Evolutionary conservation across 495 filamentous ascomycete genomes (phyloP), one percentile per base, ranked within the genome.

Genomic region (Lophiostoma macrostomum): DNA sequence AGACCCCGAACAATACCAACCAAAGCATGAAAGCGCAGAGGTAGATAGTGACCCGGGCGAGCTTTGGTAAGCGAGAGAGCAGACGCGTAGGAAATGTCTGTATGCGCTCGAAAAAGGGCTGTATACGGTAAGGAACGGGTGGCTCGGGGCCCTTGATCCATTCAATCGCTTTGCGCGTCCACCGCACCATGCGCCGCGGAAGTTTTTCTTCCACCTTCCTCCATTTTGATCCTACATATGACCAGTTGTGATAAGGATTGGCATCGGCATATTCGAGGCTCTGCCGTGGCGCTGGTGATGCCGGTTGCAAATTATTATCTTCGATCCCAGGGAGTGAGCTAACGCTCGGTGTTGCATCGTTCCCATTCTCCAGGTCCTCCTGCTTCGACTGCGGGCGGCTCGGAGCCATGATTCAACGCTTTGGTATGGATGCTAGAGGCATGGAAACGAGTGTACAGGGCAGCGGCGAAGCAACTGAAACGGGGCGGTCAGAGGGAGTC

Each of bases 71-170:
- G 22, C 40, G 56, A 1, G 22, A 16, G 4, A 59, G 12, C 5
- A 53, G 13, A 18, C 49, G 56, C 5, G 20, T 16, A 13, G 49
- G 49, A 47, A 36, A 30, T 16, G 34, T 53, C 24, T 59, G 56
- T n/a, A 59, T 10, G 1, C 32, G 16, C 38, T 59, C 56, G 27
- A 53, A 47, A 8, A 59, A 18, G 1, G 56, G 56, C 42, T 43
- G 31, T 22, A 59, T 53, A 27, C 22, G 41, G 20, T 59, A 48
- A 6, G 16, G 5, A 16, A n/a, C 12, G 1, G 48, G 48, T 1
- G 56, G 56, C 32, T 59, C 18, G 1, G 56, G 56, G 12, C 56
- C 56, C 20, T 48, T 39, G 5, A 42, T 24, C 56, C 56, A 59
- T 8, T 23, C 18, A 3, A 10, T 24, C 19, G 37, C 53, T 29